These are phyloP conservation scores for Aspergillus affinis DNA, from an alignment of 495 filamentous ascomycete genomes.

Conservation along the genomic window DNA sequence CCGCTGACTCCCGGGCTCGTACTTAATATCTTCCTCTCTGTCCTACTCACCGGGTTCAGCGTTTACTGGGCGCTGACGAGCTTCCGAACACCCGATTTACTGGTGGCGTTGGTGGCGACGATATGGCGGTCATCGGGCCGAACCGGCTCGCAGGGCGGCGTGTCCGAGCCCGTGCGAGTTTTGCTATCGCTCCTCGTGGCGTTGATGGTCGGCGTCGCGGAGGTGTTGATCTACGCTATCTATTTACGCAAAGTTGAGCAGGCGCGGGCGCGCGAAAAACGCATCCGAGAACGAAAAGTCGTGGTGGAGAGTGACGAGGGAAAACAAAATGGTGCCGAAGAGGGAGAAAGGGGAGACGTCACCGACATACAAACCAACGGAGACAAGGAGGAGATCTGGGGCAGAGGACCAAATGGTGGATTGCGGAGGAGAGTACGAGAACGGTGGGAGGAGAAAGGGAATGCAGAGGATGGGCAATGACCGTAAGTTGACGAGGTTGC, in stretches of 20 bases:
- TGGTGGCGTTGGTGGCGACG: constrained; percentile 46
- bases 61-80: constrained; percentile 50
- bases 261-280: constrained; percentile 65
- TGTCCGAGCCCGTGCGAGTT: constrained; percentile 38
- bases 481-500: constrained; percentile 6
- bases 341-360: constrained; percentile 7
- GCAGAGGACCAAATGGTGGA: constrained; percentile 46
- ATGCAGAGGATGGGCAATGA: constrained; percentile 9
- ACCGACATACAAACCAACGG: constrained; percentile 1
- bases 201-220: constrained; percentile 73
- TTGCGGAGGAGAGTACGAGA: constrained; percentile 45
- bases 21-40: constrained; percentile 48
- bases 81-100: constrained; percentile 51
- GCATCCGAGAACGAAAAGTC: constrained; percentile 67
- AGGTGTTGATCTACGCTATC: constrained; percentile 83
- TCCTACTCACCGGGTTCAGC: constrained; percentile 46
- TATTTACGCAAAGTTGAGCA: constrained; percentile 77
- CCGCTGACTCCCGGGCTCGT: constrained; percentile 45
- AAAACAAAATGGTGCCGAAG: constrained; percentile 11
- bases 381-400: constrained; percentile 46
- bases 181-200: constrained; percentile 41
- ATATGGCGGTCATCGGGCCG: constrained; percentile 13
- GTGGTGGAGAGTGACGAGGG: constrained; percentile 54
- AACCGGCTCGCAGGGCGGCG: constrained; percentile 30
- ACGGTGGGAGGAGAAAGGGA: constrained; percentile 37